Base-by-base conservation (phyloP, 768 basidiomycete genomes). In the Cubamyces lactineus region DNA sequence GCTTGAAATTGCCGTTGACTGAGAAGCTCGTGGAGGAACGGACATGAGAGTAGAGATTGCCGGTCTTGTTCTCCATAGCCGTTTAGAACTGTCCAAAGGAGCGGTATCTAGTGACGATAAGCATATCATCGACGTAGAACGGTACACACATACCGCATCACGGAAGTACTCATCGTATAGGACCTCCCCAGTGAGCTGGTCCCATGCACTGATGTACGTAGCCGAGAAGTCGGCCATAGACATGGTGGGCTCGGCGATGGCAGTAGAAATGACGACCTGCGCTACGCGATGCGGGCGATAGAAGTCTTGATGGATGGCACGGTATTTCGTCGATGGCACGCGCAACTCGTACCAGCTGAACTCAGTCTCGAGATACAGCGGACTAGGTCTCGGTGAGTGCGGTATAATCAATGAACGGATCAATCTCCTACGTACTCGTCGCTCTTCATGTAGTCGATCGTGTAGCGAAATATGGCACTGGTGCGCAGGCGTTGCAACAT, bases 271-370 rank as follows among this genome's bases (percentile, higher is more conserved):
- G 21, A 86, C 70, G 12, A 82, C 63, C 51, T 87, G 85, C 3
- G 85, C 76, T 47, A 86, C 75, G 0, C 78, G 76, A 24, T 83
- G 80, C 0, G 83, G 79, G 0, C 72, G 72, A 65, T 82, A 82
- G 70, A 88, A 91, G 3, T 79, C 67, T 23, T 72, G 68, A 53
- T 81, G 86, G 17, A 70, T 74, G 2, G 69, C 69, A 19, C 63
- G 50, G 23, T 91, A 92, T 21, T 59, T 66, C 19, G 69, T 66
- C 1, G 82, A 78, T 0, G 89, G 85, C 7, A 54, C 66, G 17
- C 75, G 72, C 26, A 92, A 73, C 38, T 84, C 80, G 69, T 91
- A 91, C 79, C 84, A 85, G 0, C 87, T 86, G 55, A 78, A 80
- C 17, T 77, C 64, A 0, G 90, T 91, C 65, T 90, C 84, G 23